Base-by-base conservation (phyloP, 202 grass and related monocot genomes). In the Sporobolus alterniflorus region DNA sequence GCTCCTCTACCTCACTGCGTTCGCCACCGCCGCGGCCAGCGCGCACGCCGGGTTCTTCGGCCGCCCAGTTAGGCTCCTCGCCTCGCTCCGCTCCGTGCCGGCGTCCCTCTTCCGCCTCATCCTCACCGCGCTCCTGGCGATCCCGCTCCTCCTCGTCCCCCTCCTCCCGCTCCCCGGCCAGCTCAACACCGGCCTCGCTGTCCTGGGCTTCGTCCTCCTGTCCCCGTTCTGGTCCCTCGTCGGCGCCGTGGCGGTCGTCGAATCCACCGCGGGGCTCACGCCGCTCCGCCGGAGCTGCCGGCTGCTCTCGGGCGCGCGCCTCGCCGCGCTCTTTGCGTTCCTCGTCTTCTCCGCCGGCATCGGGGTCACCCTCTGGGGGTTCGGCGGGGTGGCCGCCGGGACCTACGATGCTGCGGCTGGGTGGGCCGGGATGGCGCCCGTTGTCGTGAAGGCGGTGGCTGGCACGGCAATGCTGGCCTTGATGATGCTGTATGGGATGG, bases 1-100 rank as follows among this genome's bases (percentile, higher is more conserved):
- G 11, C 33, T 83, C 29, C 82, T 90, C 6, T 73, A 85, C 74
- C 83, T 93, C 73, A 69, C 74, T 26, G 80, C 88, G 48, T 70
- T 87, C 68, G 74, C 90, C 34, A 49, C 90, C 41, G 66, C 74
- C 10, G 70, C 83, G 1, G 6, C 71, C 48, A 91, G 90, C 77
- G 88, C 80, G 18, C 90, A 91, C 61, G 86, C 81, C 7, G 81
- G 90, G 1, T 96, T 96, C 88, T 93, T 93, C 69, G 90, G 93
- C 51, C 77, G 90, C 65, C 88, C 90, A 18, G 86, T 93, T 33
- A 84, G 79, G 34, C 68, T 96, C 71, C 49, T 89, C 26, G 70
- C 86, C 4, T 83, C 93, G 47, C 76, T 95, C 21, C 55, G 52
- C 59, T 86, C 87, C 44, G 77, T 83, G 28, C 90, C 83, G 25